Conservation (phyloP, 768 basidiomycete genomes). For the Mycena kentingensis region DNA sequence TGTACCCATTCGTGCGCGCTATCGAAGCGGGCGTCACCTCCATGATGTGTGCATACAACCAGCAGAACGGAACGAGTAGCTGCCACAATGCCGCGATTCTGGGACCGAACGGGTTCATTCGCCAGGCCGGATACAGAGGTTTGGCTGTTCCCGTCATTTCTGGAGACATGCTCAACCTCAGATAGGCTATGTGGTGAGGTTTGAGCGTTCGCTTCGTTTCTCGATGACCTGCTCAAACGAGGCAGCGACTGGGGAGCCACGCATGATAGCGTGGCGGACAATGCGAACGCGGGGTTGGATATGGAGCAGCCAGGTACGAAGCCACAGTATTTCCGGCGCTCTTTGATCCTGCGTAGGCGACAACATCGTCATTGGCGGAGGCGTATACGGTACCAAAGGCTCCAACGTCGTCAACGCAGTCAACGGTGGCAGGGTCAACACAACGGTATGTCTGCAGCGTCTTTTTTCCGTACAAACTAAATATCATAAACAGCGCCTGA, state of each 20-base stretch:
- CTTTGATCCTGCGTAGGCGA: slow-evolving; percentile 31
- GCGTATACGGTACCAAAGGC: slow-evolving; percentile 9
- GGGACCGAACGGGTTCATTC: slow-evolving; percentile 41
- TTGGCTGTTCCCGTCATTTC: background rate
- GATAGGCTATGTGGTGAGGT: slow-evolving; percentile 43
- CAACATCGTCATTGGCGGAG: slow-evolving; percentile 39
- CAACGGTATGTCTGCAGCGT: background rate
- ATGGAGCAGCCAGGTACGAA: slow-evolving; percentile 50
- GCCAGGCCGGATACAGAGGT: slow-evolving; percentile 47
- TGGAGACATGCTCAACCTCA: background rate
- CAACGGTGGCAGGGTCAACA: too few species aligned
- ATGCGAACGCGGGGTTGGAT: slow-evolving; percentile 51
- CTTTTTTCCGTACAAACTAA: background rate
- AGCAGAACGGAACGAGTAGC: slow-evolving; percentile 61
- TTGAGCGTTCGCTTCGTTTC: too few species aligned
- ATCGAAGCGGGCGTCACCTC: slow-evolving; percentile 55
- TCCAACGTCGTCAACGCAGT: too few species aligned
- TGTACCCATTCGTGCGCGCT: slow-evolving; percentile 49
- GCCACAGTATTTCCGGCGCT: slow-evolving; percentile 27
- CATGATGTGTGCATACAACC: slow-evolving; percentile 59
- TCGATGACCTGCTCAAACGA: too few species aligned
- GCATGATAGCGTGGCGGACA: slow-evolving; percentile 46
- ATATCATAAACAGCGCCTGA: slow-evolving; percentile 33
- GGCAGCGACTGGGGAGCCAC: slow-evolving; percentile 58
- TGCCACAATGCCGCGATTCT: slow-evolving; percentile 61